A percentile compares a stretch with the other conserved stretches of the same genome.
Conservation (phyloP, 768 basidiomycete genomes). For the Boletus tylopilopsis region DNA sequence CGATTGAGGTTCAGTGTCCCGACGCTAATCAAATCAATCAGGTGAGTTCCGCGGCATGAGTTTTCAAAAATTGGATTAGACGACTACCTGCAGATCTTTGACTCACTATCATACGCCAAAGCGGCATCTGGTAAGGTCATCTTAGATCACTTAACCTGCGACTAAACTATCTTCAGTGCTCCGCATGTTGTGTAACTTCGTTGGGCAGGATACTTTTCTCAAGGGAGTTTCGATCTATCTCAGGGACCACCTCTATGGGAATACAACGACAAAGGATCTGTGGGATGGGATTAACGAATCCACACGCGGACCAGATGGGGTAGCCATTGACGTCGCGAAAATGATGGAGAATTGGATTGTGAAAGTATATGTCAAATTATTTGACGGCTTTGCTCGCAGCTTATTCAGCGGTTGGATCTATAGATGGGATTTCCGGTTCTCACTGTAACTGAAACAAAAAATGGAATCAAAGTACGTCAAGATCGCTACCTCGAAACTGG, state of each 20-base stretch:
- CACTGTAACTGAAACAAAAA: conserved; percentile 72
- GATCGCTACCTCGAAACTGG: conserved; percentile 92
- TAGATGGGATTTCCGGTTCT: conserved; percentile 86
- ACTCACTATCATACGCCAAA: conserved; percentile 83
- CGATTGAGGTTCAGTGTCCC: conserved; percentile 87
- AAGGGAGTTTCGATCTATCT: conserved; percentile 89
- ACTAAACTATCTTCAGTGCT: conserved; percentile 51
- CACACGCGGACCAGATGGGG: conserved; percentile 40
- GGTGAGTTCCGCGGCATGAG: conserved; percentile 29
- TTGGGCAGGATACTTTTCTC: conserved; percentile 86
- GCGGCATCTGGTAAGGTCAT: conserved; percentile 60
- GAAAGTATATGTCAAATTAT: conserved; percentile 43
- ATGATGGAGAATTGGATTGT: conserved; percentile 93
- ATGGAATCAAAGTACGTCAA: conserved; percentile 77
- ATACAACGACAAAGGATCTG: conserved; percentile 80
- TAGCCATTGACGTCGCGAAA: conserved; percentile 57
- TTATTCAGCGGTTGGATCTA: background rate
- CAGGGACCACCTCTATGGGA: conserved; percentile 81
- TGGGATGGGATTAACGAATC: conserved; percentile 83
- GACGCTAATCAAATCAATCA: conserved; percentile 84
- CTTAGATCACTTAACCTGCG: background rate
- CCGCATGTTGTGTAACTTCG: conserved; percentile 86
- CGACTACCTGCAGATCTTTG: conserved; percentile 66
- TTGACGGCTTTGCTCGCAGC: background rate
- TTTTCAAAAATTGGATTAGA: background rate